Evolutionary conservation across 75 land plant genomes (phyloP).

Genomic region (Gnetum montanum): DNA sequence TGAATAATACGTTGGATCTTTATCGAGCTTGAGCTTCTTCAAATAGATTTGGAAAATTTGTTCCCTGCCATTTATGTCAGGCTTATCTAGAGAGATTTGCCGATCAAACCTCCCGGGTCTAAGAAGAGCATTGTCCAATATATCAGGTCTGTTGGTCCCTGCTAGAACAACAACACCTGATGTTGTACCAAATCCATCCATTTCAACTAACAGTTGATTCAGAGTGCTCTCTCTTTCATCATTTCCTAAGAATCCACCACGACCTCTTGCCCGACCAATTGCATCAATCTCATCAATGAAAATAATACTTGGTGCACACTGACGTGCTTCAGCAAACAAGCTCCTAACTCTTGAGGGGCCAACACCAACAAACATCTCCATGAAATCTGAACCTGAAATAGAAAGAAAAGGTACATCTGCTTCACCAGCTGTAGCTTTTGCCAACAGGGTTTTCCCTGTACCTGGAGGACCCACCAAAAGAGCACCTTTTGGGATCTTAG

Average conservation of each 20-base stretch:
- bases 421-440: conserved; percentile 94
- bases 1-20: conserved; percentile 57
- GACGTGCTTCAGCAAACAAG: conserved; percentile 77
- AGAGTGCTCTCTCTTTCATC: conserved; percentile 87
- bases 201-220: conserved; percentile 78
- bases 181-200: conserved; percentile 95
- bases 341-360: conserved; percentile 81
- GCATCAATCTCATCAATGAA: conserved; percentile 96
- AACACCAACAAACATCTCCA: conserved; percentile 97
- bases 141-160: conserved; percentile 86
- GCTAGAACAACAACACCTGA: conserved; percentile 85
- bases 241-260: conserved; percentile 72
- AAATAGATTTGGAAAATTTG: conserved; percentile 75
- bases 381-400: conserved; percentile 88
- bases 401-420: conserved; percentile 82
- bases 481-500: conserved; percentile 90
- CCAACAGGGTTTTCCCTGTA: conserved; percentile 82
- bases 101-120: conserved; percentile 92
- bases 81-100: conserved; percentile 74
- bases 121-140: conserved; percentile 78
- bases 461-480: conserved; percentile 88
- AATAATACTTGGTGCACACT: conserved; percentile 71
- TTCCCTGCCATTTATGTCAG: conserved; percentile 77
- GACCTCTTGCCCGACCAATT: conserved; percentile 83
- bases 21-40: conserved; percentile 69